Percentiles rank a stretch among this genome's conserved stretches.
These are phyloP conservation scores for Erythrophleum ivorense DNA, from an alignment of 331 rosid genomes.

Conservation along the genomic window DNA sequence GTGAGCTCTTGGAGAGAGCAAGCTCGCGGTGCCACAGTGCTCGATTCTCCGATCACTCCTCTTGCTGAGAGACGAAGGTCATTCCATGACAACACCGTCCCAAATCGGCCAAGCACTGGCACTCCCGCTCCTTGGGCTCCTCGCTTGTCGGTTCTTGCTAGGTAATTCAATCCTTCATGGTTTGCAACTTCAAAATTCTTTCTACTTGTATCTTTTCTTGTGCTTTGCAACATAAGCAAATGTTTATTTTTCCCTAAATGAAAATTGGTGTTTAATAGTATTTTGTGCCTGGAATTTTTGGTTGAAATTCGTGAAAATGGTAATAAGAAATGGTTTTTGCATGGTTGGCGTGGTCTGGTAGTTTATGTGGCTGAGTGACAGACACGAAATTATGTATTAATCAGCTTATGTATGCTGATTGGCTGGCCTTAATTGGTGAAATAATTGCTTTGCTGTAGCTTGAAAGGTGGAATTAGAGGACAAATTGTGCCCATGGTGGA, in stretches of 20 bases:
- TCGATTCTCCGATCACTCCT: conserved; percentile 72
- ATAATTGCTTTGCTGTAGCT: not conserved
- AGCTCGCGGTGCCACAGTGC: conserved; percentile 23
- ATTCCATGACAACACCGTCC: conserved; percentile 47
- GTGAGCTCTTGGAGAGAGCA: conserved; percentile 46
- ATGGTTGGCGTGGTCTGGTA: not conserved
- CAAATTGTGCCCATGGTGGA: not conserved
- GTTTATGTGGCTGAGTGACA: not conserved
- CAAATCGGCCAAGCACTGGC: conserved; percentile 82
- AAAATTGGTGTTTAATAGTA: not conserved
- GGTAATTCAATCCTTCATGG: conserved; percentile 43
- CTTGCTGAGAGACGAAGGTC: conserved; percentile 46
- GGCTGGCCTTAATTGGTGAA: not conserved
- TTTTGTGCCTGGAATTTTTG: not conserved
- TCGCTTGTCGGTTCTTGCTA: conserved; percentile 87
- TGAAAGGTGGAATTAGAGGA: not conserved
- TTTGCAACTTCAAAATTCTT: not conserved
- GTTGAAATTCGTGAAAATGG: not conserved
- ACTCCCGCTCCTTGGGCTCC: conserved; percentile 99
- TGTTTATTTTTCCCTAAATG: not conserved
- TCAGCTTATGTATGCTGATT: not conserved
- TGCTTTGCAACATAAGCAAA: not conserved
- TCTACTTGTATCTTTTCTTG: too few species aligned
- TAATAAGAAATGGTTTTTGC: not conserved
- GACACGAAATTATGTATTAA: not conserved